These are phyloP conservation scores for Dipteronia sinensis DNA, from an alignment of 345 rosid species.

Conservation along the genomic window DNA sequence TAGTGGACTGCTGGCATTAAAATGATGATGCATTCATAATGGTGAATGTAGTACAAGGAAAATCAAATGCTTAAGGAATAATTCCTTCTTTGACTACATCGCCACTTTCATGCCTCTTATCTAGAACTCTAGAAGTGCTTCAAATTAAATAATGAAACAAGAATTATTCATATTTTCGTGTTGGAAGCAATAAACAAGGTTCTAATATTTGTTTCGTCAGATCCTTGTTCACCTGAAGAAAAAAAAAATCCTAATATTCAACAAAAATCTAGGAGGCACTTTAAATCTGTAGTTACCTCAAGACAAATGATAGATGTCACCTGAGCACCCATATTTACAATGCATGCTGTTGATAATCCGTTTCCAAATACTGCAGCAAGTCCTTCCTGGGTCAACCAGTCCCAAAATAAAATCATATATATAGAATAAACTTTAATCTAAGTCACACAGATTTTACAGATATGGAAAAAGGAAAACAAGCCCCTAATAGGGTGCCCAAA, in stretches of 20 bases:
- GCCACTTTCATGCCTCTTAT: no score
- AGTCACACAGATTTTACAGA: neutral
- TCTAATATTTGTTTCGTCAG: neutral
- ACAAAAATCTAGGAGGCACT: neutral
- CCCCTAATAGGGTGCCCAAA: neutral
- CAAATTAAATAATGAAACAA: neutral
- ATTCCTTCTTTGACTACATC: neutral
- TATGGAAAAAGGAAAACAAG: neutral
- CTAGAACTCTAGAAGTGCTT: no score
- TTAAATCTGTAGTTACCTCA: conserved; percentile 56
- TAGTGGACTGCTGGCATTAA: neutral
- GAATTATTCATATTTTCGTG: neutral
- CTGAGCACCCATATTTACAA: conserved; percentile 92
- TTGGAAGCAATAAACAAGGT: no score
- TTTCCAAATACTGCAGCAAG: conserved; percentile 93
- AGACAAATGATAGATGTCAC: conserved; percentile 79
- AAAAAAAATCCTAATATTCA: neutral
- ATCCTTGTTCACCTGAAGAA: neutral
- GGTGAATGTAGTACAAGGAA: neutral
- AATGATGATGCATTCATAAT: neutral
- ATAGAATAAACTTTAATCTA: neutral
- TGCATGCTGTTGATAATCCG: conserved; percentile 86
- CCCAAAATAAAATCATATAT: conserved; percentile 12
- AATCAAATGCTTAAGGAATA: neutral
- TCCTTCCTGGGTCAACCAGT: conserved; percentile 61